Base-by-base conservation (phyloP, 352 stramenopile genomes). In the Pythium myriotylum region DNA sequence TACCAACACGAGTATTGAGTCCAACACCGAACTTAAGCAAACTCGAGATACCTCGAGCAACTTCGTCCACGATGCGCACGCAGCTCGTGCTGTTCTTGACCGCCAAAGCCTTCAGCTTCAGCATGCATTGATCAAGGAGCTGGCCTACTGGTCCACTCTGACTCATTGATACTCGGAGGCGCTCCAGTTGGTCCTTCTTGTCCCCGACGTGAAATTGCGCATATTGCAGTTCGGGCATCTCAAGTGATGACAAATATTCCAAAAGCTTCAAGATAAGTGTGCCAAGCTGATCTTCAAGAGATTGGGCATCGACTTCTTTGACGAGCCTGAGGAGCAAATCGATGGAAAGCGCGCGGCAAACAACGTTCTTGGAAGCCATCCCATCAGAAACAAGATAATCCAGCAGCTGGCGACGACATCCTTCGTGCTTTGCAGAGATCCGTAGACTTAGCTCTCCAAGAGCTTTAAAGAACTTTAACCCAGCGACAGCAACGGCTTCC, bases 201-300 rank as follows among this genome's bases (percentile, higher is more conserved):
- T 91, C 70, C 1, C 54, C 54, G 29, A 94, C 85, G 40, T 94
- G 85, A 52, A 94, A 94, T 64, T 94, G 85, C 4, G 85, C 85
- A 51, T 94, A 94, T 64, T 94, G 85, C 0, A 94, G 68, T 57
- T 91, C 81, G 0, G 85, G 83, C 79, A 94, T 87, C 59, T 94
- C 85, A 5, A 94, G 40, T 1, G 85, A 94, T n/a, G 82, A 92
- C 49, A 94, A 61, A 54, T 89, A 94, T 54, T 91, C 81, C 19
- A 94, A 56, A 2, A 92, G 65, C 40, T 85, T 88, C 6, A 92
- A 62, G 4, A 91, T 59, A 4, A 92, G 73, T 6, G 74, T 54
- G 3, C 79, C 76, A 20, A 94, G 67, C 0, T 68, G 64, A n/a
- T 85, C 70, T 52, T 88, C 47, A n/a, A 94, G 73, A 22, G 79